Base-by-base conservation (phyloP, 805 yeast species). In the Yamadazyma paraphyllophila region DNA sequence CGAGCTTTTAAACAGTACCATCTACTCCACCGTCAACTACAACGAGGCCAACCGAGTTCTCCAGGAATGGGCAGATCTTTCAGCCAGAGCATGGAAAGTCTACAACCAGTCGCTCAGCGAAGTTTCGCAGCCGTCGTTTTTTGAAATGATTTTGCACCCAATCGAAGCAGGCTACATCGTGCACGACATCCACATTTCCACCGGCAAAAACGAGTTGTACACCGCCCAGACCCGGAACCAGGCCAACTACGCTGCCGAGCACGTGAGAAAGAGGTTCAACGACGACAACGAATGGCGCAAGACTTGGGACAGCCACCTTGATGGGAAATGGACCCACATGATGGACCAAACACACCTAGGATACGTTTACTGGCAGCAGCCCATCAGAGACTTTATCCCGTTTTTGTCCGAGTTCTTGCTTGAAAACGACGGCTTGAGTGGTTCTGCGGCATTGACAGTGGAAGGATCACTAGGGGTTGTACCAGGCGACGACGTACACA, bases 281-380 rank as follows among this genome's bases (percentile, higher is more conserved):
- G 53, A 47, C 31, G 57, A 54, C 37, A 26, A 43, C 31, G 34
- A 38, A 14, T 54, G 57, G 57, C 43, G 43, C 11, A 37, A 42
- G 10, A 37, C 41, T 20, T 54, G 52, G 51, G 57, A 54, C 39
- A 13, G 34, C 5, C 13, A 43, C 20, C 47, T 50, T 29, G 46
- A 48, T 25, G 53, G 56, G 10, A 52, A 52, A 40, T 54, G 57
- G 57, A 35, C 38, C 11, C 55, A 52, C 31, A 38, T 54, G 44
- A 54, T 54, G 57, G 57, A 54, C 41, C 57, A 54, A 34, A 38
- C 57, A 4, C 57, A 54, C 36, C 36, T 54, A 3, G 54, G 56
- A n/a, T 54, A 54, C 43, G 17, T 26, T 36, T 50, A 48, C 39
- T 54, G 56, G 56, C 57, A 54, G 39, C 45, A 50, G n/a, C 57